Evolutionary conservation across 805 yeast species (phyloP).

Genomic region (Wickerhamiella allomyrinae): DNA sequence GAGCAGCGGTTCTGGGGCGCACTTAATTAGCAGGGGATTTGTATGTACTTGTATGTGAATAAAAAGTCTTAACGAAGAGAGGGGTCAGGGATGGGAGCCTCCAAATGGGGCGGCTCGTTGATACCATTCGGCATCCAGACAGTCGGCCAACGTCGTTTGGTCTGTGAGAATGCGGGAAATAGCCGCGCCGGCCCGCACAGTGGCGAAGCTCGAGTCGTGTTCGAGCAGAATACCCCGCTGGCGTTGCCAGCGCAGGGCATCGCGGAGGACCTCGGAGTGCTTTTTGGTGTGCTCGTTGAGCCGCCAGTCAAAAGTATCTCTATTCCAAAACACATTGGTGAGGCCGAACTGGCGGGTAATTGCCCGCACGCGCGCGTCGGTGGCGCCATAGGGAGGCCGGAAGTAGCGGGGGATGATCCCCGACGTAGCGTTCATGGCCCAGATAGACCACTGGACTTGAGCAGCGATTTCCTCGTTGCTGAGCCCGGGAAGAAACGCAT

Average conservation of each 20-base stretch:
- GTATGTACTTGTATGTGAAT: not conserved
- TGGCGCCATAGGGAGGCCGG: conserved; percentile 93
- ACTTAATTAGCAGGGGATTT: conserved; percentile 23
- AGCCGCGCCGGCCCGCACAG: conserved; percentile 44
- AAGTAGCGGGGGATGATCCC: conserved; percentile 81
- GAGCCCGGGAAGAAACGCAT: conserved; percentile 64
- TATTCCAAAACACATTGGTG: conserved; percentile 82
- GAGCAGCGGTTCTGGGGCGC: conserved; percentile 57
- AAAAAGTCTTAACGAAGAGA: not conserved
- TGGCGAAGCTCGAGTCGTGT: conserved; percentile 59
- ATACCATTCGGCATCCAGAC: conserved; percentile 4
- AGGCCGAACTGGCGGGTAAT: conserved; percentile 75
- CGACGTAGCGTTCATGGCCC: conserved; percentile 97
- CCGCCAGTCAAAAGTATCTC: conserved; percentile 86
- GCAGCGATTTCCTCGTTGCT: conserved; percentile 73
- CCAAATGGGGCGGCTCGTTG: not conserved
- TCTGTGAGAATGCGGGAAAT: conserved; percentile 4
- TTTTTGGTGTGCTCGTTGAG: conserved; percentile 37
- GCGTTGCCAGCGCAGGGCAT: conserved; percentile 32
- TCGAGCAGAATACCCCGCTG: conserved; percentile 59
- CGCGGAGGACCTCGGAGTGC: conserved; percentile 40
- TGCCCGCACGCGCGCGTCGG: conserved; percentile 71
- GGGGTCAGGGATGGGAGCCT: not conserved
- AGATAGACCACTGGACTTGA: conserved; percentile 84
- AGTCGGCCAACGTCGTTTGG: conserved; percentile 15